Evolutionary conservation across 352 stramenopile genomes (phyloP).

Genomic region (Thalassiosira mediterranea): DNA sequence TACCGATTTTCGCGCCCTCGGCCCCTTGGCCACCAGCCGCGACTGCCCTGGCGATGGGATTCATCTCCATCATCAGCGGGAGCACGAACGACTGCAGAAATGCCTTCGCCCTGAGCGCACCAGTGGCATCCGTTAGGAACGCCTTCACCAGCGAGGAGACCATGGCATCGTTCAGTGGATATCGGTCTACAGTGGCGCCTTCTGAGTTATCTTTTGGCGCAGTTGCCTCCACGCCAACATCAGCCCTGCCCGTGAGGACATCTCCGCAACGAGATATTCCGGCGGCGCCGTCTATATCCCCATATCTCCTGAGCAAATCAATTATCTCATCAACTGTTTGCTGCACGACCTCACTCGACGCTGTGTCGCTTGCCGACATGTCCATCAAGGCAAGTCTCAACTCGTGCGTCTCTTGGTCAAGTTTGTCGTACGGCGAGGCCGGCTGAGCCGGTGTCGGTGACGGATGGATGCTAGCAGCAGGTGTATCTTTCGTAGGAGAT

Average conservation of each 20-base stretch:
- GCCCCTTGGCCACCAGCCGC: neutral
- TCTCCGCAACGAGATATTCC: slow-evolving; percentile 44
- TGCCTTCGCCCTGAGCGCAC: slow-evolving; percentile 37
- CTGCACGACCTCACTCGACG: slow-evolving; percentile 28
- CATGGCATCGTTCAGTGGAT: slow-evolving; percentile 42
- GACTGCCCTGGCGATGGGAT: slow-evolving; percentile 14
- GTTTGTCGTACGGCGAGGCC: slow-evolving; percentile 11
- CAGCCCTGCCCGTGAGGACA: slow-evolving; percentile 15
- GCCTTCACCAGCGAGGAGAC: slow-evolving; percentile 30
- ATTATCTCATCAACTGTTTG: slow-evolving; percentile 30
- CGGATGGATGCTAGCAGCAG: neutral
- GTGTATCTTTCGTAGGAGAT: neutral
- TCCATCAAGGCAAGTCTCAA: slow-evolving; percentile 30
- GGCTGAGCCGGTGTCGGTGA: neutral
- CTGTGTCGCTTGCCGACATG: slow-evolving; percentile 37
- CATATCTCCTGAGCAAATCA: slow-evolving; percentile 35
- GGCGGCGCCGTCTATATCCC: slow-evolving; percentile 37
- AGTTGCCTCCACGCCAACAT: neutral
- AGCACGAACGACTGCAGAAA: slow-evolving; percentile 42
- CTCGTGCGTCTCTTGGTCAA: slow-evolving; percentile 35
- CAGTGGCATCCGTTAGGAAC: slow-evolving; percentile 41
- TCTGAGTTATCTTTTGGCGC: neutral
- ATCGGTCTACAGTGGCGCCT: neutral
- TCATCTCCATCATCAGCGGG: slow-evolving; percentile 38
- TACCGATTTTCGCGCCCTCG: neutral